phyloP scores from a whole-genome alignment of 2,329 filamentous ascomycete genomes.

The Trichoderma sp. region DNA sequence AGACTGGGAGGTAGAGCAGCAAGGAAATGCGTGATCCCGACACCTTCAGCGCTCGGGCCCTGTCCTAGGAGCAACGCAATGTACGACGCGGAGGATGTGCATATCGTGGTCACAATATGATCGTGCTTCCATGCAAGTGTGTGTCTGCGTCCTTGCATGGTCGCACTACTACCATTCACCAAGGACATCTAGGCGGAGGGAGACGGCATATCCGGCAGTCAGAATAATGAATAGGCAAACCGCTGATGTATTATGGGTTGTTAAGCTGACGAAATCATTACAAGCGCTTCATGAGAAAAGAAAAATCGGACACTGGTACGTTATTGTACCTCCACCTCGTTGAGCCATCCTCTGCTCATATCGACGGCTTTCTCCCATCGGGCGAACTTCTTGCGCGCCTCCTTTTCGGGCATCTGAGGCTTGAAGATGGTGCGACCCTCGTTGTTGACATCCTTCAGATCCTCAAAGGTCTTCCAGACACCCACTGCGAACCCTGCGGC shows the following conservation, averaged over 20 bases:
- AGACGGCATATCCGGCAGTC: neutral
- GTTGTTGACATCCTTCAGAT: conserved; percentile 71
- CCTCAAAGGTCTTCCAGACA: conserved; percentile 73
- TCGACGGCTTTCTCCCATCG: conserved; percentile 77
- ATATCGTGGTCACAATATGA: neutral
- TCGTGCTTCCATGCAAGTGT: neutral
- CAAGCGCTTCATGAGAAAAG: neutral
- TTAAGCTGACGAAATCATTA: conserved; percentile 19
- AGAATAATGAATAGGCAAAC: neutral
- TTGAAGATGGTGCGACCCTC: conserved; percentile 70
- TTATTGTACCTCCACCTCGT: conserved; percentile 31
- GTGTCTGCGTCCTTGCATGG: neutral
- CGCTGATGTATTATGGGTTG: conserved; percentile 6
- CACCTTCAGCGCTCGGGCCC: neutral
- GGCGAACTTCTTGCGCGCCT: conserved; percentile 65
- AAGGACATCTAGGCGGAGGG: neutral
- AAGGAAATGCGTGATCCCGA: neutral
- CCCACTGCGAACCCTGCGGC: conserved; percentile 77
- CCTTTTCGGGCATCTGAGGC: conserved; percentile 62
- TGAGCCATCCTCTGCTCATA: conserved; percentile 75
- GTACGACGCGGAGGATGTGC: neutral
- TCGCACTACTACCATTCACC: neutral
- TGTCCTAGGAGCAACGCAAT: conserved; percentile 10
- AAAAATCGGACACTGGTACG: neutral
- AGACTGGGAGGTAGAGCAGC: neutral